Base-by-base conservation (phyloP, 257 asterid species). In the Rhazya stricta region DNA sequence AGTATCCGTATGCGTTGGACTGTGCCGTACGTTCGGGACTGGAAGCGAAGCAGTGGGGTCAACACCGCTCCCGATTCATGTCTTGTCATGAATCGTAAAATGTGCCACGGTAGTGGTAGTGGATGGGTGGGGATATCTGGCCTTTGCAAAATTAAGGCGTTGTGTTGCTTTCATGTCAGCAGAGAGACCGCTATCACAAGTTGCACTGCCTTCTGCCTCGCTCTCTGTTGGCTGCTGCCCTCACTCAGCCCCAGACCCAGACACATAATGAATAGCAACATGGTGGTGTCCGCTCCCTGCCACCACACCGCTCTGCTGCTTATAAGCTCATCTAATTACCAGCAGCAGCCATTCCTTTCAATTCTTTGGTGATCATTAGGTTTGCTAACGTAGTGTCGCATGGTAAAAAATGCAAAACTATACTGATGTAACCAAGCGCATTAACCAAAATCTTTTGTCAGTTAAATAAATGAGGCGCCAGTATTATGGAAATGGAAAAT, bases 131-230 rank as follows among this genome's bases (percentile, higher is more conserved):
- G n/a, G 16, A 8, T 60, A 34, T 63, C 8, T 4, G 5, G 2
- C 71, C 61, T 27, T 74, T 66, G 34, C 83, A 32, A 78, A 74
- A 73, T 77, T 12, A 67, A 25, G 66, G 12, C 77, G 82, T 84
- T 51, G 51, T 48, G 84, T 84, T 82, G 81, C 79, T 86, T 77
- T 86, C 92, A 83, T 78, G 88, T 83, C 89, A 85, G 86, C 80
- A 67, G 4, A 65, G 60, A 58, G 32, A 73, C 74, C 68, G 63
- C 87, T 76, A 50, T 73, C 80, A 60, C 91, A 86, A 82, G 46
- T 82, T 83, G 85, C 82, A 75, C 84, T 79, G 82, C 48, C n/a
- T 19, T 27, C 75, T 53, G 23, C 18, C 48, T 3, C 58, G 8
- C 51, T 18, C 37, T 11, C 61, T 51, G 46, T 16, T 41, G 43